Evolutionary conservation across 2,329 filamentous ascomycete genomes (phyloP), one percentile per base, ranked within the genome.

Genomic region (Orbilia brochopaga): DNA sequence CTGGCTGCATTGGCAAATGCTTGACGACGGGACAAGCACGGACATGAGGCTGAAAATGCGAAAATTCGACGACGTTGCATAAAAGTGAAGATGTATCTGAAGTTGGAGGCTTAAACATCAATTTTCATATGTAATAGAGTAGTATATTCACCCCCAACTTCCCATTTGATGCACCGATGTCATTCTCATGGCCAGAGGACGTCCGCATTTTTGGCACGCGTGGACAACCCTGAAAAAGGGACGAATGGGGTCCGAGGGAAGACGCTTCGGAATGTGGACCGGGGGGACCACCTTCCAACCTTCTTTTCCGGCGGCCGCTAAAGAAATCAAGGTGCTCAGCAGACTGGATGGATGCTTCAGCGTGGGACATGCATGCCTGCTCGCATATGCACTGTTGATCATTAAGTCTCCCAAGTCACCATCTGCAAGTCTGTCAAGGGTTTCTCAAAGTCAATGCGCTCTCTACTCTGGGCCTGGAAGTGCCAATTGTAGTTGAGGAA

Each of bases 11-110:
- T 72, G 67, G 67, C 67, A 44, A 60, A 72, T 52, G 60, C 67
- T 72, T 72, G 55, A 65, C 21, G 66, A 50, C 65, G 65, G 65
- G 65, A 70, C 65, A 63, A 70, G 65, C 62, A 40, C 54, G 32
- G 53, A 70, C 59, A 70, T 63, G 35, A 32, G 24, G 2, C 19
- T 3, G 40, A 44, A 1, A 10, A 19, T 15, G 62, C 44, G 54
- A 66, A 2, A 48, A 46, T 23, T 51, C 54, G 44, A 64, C 61
- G 61, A 48, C 42, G 44, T 24, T 37, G 48, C 27, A 50, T 40
- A 30, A 60, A 53, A 58, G 51, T 52, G 27, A 40, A 30, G 23
- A 51, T 23, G 6, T 32, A 32, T 3, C 27, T 32, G 27, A 4
- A 8, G 27, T 32, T 32, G 27, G n/a, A 32, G 3, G 8, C 8